A percentile compares a stretch with the other conserved stretches of the same genome.
These are phyloP conservation scores for Xylariaceae sp. DNA, from an alignment of 2,329 filamentous ascomycete genomes.

Conservation along the genomic window DNA sequence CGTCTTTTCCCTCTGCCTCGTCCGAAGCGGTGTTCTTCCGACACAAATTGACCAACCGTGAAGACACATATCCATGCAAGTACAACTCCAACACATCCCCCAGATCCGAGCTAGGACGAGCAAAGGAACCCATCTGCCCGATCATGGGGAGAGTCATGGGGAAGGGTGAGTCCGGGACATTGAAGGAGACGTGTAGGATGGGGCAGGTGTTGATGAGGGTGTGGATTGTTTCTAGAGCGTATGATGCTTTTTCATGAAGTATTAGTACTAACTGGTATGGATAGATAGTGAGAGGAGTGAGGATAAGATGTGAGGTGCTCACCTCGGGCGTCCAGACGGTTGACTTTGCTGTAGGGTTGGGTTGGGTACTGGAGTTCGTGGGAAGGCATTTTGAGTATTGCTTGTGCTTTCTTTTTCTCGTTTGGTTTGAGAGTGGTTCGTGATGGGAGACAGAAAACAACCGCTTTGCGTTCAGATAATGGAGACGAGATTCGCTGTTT, in stretches of 20 bases:
- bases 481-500: not conserved
- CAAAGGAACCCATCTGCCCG: slow-evolving; percentile 71
- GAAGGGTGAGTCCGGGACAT: slow-evolving; percentile 58
- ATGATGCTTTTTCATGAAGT: slow-evolving; percentile 48
- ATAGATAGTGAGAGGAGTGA: not conserved
- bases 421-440: not conserved
- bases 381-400: slow-evolving; percentile 37
- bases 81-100: slow-evolving; percentile 69
- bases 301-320: slow-evolving; percentile 11
- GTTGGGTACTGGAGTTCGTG: slow-evolving; percentile 56
- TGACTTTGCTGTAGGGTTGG: slow-evolving; percentile 58
- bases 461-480: not conserved
- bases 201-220: slow-evolving; percentile 67
- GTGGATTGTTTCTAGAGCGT: slow-evolving; percentile 69
- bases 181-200: slow-evolving; percentile 77
- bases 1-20: not conserved
- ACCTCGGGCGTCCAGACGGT: slow-evolving; percentile 62
- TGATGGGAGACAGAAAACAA: not conserved
- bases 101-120: slow-evolving; percentile 52
- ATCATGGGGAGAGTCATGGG: slow-evolving; percentile 81
- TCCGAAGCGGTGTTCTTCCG: slow-evolving; percentile 24
- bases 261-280: slow-evolving; percentile 10
- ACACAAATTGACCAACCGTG: slow-evolving; percentile 66
- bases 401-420: not conserved
- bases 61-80: slow-evolving; percentile 78